Conservation (phyloP, 306 rosid genomes). For the Prunus dulcis region DNA sequence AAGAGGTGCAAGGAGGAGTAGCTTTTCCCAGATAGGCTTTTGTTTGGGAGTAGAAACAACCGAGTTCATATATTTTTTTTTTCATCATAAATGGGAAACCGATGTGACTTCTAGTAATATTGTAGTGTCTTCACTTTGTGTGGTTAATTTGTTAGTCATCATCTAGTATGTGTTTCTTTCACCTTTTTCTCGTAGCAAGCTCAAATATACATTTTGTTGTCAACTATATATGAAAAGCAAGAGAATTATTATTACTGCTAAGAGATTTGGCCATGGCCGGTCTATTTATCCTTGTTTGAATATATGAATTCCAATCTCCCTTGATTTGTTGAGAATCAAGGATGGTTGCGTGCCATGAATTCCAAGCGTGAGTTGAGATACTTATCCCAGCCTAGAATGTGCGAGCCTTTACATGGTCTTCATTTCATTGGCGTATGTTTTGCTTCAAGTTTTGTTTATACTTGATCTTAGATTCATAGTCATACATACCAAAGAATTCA, state of each 20-base stretch:
- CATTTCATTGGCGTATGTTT: not conserved
- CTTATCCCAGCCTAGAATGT: not conserved
- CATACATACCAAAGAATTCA: not conserved
- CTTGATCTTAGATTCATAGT: not conserved
- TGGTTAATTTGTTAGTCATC: not conserved
- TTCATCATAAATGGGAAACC: not conserved
- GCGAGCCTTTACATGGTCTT: not conserved
- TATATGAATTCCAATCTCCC: not conserved
- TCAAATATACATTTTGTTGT: not conserved
- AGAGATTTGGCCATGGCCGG: not conserved
- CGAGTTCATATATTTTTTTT: not conserved
- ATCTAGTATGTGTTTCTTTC: not conserved
- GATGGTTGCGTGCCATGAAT: not conserved
- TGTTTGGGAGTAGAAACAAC: not conserved
- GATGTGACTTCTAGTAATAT: not conserved
- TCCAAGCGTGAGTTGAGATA: not conserved
- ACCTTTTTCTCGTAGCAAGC: not conserved
- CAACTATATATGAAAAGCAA: not conserved
- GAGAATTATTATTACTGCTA: not conserved
- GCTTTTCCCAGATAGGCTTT: constrained; percentile 14
- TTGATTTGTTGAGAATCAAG: not conserved
- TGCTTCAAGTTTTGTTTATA: not conserved
- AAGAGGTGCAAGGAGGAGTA: constrained; percentile 75
- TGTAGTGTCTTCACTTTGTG: not conserved
- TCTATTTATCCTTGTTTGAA: not conserved